These are phyloP conservation scores for Anacardium occidentale DNA, from an alignment of 345 rosid genomes.

Conservation along the genomic window DNA sequence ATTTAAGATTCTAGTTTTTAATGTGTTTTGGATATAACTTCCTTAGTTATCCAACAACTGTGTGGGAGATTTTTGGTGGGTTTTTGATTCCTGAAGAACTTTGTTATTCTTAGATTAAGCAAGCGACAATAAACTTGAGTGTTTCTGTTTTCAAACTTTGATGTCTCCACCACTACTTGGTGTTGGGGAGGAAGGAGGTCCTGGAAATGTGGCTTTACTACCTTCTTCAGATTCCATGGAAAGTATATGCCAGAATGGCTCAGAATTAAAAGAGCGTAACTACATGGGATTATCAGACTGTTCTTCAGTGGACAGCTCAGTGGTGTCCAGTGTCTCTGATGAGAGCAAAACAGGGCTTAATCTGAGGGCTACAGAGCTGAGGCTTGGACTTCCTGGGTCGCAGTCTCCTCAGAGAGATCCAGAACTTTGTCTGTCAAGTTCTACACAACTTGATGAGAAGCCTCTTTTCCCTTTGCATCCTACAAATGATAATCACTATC, in stretches of 20 bases:
- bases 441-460: conserved; percentile 48
- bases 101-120: background rate
- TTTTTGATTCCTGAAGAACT: background rate
- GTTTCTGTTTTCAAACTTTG: conserved; percentile 25
- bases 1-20: background rate
- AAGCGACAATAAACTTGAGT: conserved; percentile 24
- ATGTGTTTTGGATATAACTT: background rate
- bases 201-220: conserved; percentile 39
- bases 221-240: conserved; percentile 44
- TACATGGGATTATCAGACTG: conserved; percentile 56
- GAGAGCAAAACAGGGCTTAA: conserved; percentile 41
- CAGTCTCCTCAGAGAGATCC: conserved; percentile 51
- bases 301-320: conserved; percentile 48
- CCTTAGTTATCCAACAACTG: background rate
- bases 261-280: conserved; percentile 46
- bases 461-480: conserved; percentile 62
- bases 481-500: conserved; percentile 39
- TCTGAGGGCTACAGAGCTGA: conserved; percentile 63
- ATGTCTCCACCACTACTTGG: conserved; percentile 59
- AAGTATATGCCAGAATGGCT: conserved; percentile 39
- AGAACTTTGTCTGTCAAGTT: conserved; percentile 31
- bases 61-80: background rate
- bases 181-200: conserved; percentile 48
- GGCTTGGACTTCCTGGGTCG: conserved; percentile 76
- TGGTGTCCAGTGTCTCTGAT: conserved; percentile 20